Conservation (phyloP, 305 asterid genomes). For the Fraxinus greggii region DNA sequence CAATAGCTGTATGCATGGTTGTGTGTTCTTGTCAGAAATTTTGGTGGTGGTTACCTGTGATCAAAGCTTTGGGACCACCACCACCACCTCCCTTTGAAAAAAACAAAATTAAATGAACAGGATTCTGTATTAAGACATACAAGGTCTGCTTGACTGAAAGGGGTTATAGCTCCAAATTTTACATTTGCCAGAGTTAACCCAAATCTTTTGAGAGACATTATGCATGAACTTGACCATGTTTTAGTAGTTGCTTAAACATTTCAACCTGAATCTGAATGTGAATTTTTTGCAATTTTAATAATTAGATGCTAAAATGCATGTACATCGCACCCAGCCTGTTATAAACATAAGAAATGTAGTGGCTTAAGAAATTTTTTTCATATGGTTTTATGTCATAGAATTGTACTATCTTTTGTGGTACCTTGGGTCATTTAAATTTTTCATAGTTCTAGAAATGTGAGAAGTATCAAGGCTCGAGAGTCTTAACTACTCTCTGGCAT, state of each 20-base stretch:
- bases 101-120: neutral
- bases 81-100: neutral
- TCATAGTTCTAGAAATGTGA: neutral
- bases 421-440: neutral
- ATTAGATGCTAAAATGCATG: neutral
- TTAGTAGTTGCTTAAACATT: neutral
- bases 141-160: neutral
- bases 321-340: neutral
- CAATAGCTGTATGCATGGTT: constrained; percentile 44
- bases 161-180: neutral
- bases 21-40: neutral
- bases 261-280: neutral
- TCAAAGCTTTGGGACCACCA: constrained; percentile 47
- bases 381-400: neutral
- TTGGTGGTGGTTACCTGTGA: neutral
- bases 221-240: neutral
- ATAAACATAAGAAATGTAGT: neutral
- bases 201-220: neutral
- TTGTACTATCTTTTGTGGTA: neutral
- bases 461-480: neutral
- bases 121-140: neutral
- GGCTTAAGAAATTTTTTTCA: neutral
- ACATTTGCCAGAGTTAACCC: neutral
- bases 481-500: neutral
- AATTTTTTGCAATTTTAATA: neutral